Conservation (phyloP, 2,329 filamentous ascomycete species). For the Sordariomycetes sp. region DNA sequence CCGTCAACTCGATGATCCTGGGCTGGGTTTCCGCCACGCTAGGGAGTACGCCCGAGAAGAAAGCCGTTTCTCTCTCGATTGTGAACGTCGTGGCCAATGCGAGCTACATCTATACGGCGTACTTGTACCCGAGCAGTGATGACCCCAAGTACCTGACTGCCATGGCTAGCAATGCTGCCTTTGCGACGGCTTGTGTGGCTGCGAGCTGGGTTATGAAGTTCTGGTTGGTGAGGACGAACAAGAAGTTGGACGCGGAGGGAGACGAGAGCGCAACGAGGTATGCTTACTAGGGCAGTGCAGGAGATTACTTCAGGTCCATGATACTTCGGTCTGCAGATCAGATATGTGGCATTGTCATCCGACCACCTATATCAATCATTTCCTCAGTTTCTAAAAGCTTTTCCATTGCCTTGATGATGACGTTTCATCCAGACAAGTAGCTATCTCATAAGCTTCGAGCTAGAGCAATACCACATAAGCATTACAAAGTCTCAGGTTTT, state of each 20-base stretch:
- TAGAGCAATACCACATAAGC: too few species aligned
- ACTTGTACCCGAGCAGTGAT: slow-evolving; percentile 9
- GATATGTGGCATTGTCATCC: too few species aligned
- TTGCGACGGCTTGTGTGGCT: slow-evolving; percentile 21
- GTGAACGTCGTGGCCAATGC: slow-evolving; percentile 9
- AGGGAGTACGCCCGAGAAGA: slow-evolving; percentile 33
- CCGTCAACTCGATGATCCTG: slow-evolving; percentile 31
- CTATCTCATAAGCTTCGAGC: too few species aligned
- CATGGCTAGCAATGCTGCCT: slow-evolving; percentile 23
- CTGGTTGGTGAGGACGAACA: slow-evolving; percentile 24
- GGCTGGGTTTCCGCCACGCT: slow-evolving; percentile 31
- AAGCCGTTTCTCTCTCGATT: slow-evolving; percentile 17
- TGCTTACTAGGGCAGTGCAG: slow-evolving; percentile 8
- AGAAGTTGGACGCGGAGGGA: slow-evolving; percentile 11
- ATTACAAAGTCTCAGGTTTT: too few species aligned
- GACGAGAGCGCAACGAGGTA: slow-evolving; percentile 5
- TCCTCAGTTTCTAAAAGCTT: too few species aligned
- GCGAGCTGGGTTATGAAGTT: slow-evolving; percentile 25
- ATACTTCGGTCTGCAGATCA: too few species aligned
- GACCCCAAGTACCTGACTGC: slow-evolving; percentile 16
- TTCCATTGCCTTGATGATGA: too few species aligned
- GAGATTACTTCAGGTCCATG: too few species aligned
- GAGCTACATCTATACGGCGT: slow-evolving; percentile 10
- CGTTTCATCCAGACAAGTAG: too few species aligned
- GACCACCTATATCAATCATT: too few species aligned